A percentile compares a stretch with the other conserved stretches of the same genome.
Evolutionary conservation across 2,329 filamentous ascomycete genomes (phyloP).

Genomic region (Arthrobotrys pseudoclavata): DNA sequence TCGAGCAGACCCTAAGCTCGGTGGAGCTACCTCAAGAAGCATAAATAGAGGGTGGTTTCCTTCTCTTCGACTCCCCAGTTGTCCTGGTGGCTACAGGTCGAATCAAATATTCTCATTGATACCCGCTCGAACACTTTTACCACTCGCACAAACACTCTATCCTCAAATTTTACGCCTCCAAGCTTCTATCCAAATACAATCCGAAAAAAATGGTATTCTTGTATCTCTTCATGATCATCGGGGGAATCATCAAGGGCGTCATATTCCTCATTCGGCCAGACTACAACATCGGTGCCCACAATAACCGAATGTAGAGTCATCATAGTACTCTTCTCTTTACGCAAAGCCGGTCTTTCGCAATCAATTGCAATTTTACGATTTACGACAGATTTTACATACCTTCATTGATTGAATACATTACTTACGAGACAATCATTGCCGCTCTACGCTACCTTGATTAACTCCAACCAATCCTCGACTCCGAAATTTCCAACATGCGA

Average conservation of each 20-base stretch:
- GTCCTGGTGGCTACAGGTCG: slow-evolving; percentile 12
- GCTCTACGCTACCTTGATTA: no score
- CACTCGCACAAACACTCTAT: neutral
- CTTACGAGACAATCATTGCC: neutral
- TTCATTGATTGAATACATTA: no score
- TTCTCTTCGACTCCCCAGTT: neutral
- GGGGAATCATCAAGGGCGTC: slow-evolving; percentile 5
- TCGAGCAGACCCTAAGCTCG: neutral
- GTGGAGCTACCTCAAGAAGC: neutral
- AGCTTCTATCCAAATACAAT: neutral
- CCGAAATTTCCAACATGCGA: no score
- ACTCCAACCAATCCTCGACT: no score
- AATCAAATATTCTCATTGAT: slow-evolving; percentile 1
- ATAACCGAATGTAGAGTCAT: neutral
- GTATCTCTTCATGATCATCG: slow-evolving; percentile 25
- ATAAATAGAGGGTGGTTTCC: neutral
- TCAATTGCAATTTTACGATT: neutral
- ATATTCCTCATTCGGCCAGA: slow-evolving; percentile 9
- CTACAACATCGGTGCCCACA: slow-evolving; percentile 20
- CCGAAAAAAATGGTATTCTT: slow-evolving; percentile 3
- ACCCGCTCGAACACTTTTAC: no score
- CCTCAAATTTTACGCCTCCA: neutral
- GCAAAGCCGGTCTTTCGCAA: neutral
- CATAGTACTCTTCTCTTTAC: neutral
- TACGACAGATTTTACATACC: neutral